These are phyloP conservation scores for Alternaria sp. DNA, from an alignment of 2,329 filamentous ascomycete genomes.

Conservation along the genomic window DNA sequence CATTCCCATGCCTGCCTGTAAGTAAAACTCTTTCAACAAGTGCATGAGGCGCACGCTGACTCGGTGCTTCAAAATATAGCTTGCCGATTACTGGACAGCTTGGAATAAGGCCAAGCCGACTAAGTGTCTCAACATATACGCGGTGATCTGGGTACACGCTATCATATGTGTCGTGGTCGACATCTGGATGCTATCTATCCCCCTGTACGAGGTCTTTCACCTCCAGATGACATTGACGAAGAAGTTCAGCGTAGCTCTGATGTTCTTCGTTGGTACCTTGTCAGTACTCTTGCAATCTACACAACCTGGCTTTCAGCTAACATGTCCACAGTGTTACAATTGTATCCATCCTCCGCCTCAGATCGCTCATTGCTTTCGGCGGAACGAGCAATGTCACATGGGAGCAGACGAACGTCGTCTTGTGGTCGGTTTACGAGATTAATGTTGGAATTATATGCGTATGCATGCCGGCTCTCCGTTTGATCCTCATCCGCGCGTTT, in stretches of 20 bases:
- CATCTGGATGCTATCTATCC: slow-evolving; percentile 37
- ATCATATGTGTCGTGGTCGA: slow-evolving; percentile 38
- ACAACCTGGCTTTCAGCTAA: background rate
- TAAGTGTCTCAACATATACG: slow-evolving; percentile 44
- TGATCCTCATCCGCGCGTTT: slow-evolving; percentile 43
- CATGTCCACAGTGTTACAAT: slow-evolving; percentile 28
- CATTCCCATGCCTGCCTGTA: slow-evolving; percentile 47
- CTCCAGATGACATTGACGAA: slow-evolving; percentile 42
- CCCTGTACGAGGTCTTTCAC: slow-evolving; percentile 39
- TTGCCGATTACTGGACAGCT: slow-evolving; percentile 33
- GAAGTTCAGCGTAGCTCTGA: slow-evolving; percentile 44
- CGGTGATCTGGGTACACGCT: slow-evolving; percentile 43
- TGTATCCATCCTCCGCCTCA: slow-evolving; percentile 53
- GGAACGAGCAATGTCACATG: slow-evolving; percentile 50
- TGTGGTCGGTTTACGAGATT: slow-evolving; percentile 30
- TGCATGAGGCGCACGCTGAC: background rate
- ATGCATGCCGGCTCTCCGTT: slow-evolving; percentile 53
- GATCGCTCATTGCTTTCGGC: slow-evolving; percentile 53
- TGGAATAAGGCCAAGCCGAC: slow-evolving; percentile 29
- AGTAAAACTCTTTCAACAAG: slow-evolving; percentile 20
- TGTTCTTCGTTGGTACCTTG: slow-evolving; percentile 46
- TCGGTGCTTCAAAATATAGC: background rate
- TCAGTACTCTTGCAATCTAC: background rate
- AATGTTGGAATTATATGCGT: slow-evolving; percentile 49
- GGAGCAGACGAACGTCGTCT: slow-evolving; percentile 33